Base-by-base conservation (phyloP, 768 basidiomycete genomes). In the Tubosaeta sp. region DNA sequence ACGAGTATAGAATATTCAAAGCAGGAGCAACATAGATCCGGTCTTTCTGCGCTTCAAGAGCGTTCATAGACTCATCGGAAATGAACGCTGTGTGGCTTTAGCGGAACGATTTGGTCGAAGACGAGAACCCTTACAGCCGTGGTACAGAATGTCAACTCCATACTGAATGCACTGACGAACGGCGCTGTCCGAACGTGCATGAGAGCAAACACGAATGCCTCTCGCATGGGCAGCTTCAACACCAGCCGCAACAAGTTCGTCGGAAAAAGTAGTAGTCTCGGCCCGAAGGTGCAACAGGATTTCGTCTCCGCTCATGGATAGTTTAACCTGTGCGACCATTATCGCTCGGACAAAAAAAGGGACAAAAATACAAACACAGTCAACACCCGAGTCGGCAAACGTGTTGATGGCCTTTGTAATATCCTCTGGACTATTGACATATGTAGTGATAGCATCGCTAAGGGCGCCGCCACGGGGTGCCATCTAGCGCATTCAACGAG, bases 241-340 rank as follows among this genome's bases (percentile, higher is more conserved):
- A 18, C 63, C 69, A n/a, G 69, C 63, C 16, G 63, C 68, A 1
- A 69, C 69, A 5, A 68, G 54, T 42, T 65, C 58, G 24, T 71
- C 71, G 0, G 65, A 35, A 49, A 72, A 71, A 9, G 71, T 72
- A 10, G 53, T 70, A 35, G 63, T 61, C 48, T 71, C 70, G 5
- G 71, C 68, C 1, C 69, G 67, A 36, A 71, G 63, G 18, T 58
- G 32, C 24, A 69, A 67, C 0, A 67, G 68, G 25, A 69, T 68
- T 44, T 71, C 69, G 11, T 72, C 71, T 0, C 71, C 71, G 11
- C 64, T 69, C 71, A 72, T 72, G 3, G 59, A 66, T 13, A 72
- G 46, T 40, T 72, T 72, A 56, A 70, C 42, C 62, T 72, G 24
- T 21, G 6, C n/a, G 11, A 24, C 3, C 18, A 25, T 32, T 11